Base-by-base conservation (phyloP, 129 eudicot species). In the Saposhnikovia divaricata region DNA sequence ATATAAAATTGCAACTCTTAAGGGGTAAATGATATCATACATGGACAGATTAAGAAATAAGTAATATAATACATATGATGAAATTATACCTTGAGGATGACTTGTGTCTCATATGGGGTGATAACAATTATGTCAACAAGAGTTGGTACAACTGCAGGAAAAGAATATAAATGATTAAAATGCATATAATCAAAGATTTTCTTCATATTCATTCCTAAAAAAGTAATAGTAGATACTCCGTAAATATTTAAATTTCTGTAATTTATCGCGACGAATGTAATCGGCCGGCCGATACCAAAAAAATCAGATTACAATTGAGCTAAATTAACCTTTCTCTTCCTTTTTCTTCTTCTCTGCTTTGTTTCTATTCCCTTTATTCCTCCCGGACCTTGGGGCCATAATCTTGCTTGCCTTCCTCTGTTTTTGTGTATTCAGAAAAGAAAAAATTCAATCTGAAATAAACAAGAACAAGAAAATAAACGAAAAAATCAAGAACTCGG, bases 301-400 rank as follows among this genome's bases (percentile, higher is more conserved):
- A 57, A 7, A 21, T 6, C 1, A 28, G 71, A 63, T 63, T 63
- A 63, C 18, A 27, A 6, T 15, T 4, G 9, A 71, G 14, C 27
- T 21, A 39, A 55, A 46, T 21, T 43, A 7, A 95, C 99, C 96
- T 87, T 95, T 95, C 55, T 95, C 99, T 85, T 95, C 97, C 79
- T 89, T 95, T 87, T 95, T 92, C 90, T 84, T 95, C 97, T 88
- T 92, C 23, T 95, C 99, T 38, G 85, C 23, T 65, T 90, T 95
- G 34, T 85, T 75, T 83, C 88, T 95, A 83, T 87, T 91, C 40
- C 97, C 99, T 82, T 89, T 95, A n/a, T 91, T 93, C 87, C 92
- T 90, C 65, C 86, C 84, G 0, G 99, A 92, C 89, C 91, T 90
- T 10, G 99, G 99, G 77, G 97, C 99, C 99, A 95, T 95, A 39